Base-by-base conservation (phyloP, 2,329 filamentous ascomycete genomes). In the Alternaria sp. region DNA sequence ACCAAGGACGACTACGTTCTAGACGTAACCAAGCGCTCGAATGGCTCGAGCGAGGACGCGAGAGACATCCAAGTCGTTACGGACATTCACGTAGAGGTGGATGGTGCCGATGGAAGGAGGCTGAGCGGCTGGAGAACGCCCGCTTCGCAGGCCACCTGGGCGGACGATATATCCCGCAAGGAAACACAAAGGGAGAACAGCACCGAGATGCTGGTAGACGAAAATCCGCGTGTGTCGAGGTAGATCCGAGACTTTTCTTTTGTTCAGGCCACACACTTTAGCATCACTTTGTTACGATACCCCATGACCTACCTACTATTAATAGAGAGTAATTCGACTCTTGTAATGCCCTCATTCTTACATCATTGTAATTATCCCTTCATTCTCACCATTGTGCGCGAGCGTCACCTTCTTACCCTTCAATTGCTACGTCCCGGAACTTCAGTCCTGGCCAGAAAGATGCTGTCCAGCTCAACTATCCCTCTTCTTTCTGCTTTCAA, bases 1-100 rank as follows among this genome's bases (percentile, higher is more conserved):
- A 58, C 54, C 3, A 62, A 65, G 17, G 59, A 54, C 13, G 61
- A 59, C 15, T 67, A 65, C 36, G 50, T 55, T 5, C 30, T 69
- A 25, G 54, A 64, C 17, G 60, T 57, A 0, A 53, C 59, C 5
- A 61, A 46, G 26, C 59, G 47, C 6, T 58, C 59, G 0, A 23
- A 58, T 53, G 49, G 53, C 44, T 60, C 55, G 44, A 26, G 28
- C 15, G 52, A 58, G 32, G 46, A 51, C 2, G 57, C 28, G 5
- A 57, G 62, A 25, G 73, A 75, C 15, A 75, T 75, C 1, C 73
- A 72, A 13, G 73, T 75, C 9, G 60, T 70, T 15, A 74, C 70
- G 11, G 69, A 73, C 40, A 71, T 75, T 6, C 64, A 67, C 8
- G 61, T 74, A 11, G 54, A 65, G 6, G 67, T 73, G 5, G 73